phyloP scores from a whole-genome alignment of 345 rosid genomes.

The Pseudoturritis turrita region DNA sequence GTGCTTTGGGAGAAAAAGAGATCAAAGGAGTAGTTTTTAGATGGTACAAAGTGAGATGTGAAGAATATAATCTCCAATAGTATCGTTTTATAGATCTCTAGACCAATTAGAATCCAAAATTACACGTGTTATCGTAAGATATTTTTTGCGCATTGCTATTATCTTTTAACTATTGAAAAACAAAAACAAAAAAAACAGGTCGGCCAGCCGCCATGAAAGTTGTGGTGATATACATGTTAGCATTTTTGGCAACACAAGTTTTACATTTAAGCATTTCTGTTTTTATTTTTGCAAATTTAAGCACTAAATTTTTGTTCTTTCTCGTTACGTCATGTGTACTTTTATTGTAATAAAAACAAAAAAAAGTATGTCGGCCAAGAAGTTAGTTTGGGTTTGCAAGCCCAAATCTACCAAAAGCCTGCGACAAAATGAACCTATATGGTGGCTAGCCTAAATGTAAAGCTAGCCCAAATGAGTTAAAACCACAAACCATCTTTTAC shows the following conservation, averaged over 20 bases:
- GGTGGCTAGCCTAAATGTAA: not conserved
- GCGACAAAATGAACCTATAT: not conserved
- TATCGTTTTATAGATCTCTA: not conserved
- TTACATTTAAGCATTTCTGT: not conserved
- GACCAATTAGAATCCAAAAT: not conserved
- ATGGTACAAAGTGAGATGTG: conserved; percentile 14
- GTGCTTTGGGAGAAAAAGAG: not conserved
- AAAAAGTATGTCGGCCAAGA: conserved; percentile 25
- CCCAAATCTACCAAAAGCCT: not conserved
- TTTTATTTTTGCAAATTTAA: not conserved
- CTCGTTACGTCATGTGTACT: not conserved
- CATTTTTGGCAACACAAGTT: not conserved
- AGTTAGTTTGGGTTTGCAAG: not conserved
- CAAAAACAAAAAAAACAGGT: conserved; percentile 1
- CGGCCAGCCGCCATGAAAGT: conserved; percentile 17
- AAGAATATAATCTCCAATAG: not conserved
- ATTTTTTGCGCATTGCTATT: not conserved
- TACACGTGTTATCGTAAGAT: conserved; percentile 3
- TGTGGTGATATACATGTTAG: conserved; percentile 18
- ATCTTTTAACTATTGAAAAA: not conserved
- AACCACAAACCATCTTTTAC: no score
- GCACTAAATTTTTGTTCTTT: not conserved
- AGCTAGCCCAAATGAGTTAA: not conserved
- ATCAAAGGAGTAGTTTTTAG: not conserved
- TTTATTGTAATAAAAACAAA: conserved; percentile 3